Conservation (phyloP, 305 asterid species). For the Salvia sclarea region DNA sequence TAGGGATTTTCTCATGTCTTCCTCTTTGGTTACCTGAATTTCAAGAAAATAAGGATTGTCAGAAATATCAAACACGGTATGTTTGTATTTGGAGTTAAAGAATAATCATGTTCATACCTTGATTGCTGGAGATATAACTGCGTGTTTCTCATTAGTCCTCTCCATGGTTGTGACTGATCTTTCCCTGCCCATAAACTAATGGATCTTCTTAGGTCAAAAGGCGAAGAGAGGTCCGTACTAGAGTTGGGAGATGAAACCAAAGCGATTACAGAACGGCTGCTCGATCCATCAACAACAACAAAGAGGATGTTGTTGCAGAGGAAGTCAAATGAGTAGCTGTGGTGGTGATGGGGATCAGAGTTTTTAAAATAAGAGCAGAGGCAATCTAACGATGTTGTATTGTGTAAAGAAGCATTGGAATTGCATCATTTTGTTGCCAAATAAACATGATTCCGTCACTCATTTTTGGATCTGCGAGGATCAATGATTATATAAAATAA, state of each 20-base stretch:
- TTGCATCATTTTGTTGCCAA: slow-evolving; percentile 24
- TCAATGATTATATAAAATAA: slow-evolving; percentile 11
- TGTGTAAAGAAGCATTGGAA: background rate
- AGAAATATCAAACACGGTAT: slow-evolving; percentile 4
- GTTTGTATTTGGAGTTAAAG: background rate
- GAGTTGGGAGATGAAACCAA: slow-evolving; percentile 31
- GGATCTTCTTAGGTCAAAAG: slow-evolving; percentile 6
- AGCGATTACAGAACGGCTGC: background rate
- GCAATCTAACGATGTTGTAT: slow-evolving; percentile 21
- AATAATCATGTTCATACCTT: slow-evolving; percentile 37
- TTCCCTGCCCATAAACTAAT: slow-evolving; percentile 32
- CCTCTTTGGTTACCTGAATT: slow-evolving; percentile 47
- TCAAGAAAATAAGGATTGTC: background rate
- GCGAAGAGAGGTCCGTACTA: background rate
- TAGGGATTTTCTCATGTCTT: slow-evolving; percentile 47
- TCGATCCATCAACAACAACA: slow-evolving; percentile 3
- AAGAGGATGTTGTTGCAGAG: slow-evolving; percentile 9
- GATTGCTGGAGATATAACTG: slow-evolving; percentile 29
- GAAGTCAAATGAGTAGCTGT: slow-evolving; percentile 26
- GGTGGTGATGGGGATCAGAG: slow-evolving; percentile 32
- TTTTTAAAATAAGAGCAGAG: slow-evolving; percentile 12
- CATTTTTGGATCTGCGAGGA: slow-evolving; percentile 5
- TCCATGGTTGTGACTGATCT: slow-evolving; percentile 39
- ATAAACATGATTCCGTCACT: slow-evolving; percentile 24
- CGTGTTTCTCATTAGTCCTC: slow-evolving; percentile 33